phyloP scores from a whole-genome alignment of 2,329 filamentous ascomycete genomes.

The Arthrobotrys conoides region DNA sequence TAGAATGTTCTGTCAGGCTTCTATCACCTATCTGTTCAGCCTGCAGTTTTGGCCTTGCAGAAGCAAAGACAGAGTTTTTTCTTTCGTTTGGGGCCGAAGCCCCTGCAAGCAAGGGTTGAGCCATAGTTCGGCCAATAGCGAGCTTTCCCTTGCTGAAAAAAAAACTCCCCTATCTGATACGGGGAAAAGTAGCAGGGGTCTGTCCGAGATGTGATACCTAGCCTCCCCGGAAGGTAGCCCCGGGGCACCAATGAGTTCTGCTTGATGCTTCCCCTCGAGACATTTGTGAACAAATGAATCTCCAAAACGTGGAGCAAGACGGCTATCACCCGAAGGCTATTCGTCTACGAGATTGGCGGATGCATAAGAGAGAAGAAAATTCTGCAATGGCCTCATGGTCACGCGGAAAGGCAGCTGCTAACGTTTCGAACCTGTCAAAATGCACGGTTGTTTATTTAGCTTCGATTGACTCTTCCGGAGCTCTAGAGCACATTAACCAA shows the following conservation, averaged over 20 bases:
- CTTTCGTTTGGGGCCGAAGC: slow-evolving; percentile 57
- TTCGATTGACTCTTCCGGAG: slow-evolving; percentile 32
- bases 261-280: slow-evolving; percentile 10
- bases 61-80: slow-evolving; percentile 38
- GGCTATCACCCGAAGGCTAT: slow-evolving; percentile 52
- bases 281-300: slow-evolving; percentile 51
- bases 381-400: slow-evolving; percentile 54
- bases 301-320: slow-evolving; percentile 52
- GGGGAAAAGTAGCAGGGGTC: slow-evolving; percentile 45
- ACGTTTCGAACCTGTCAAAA: slow-evolving; percentile 53
- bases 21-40: slow-evolving; percentile 59
- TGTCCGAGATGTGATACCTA: slow-evolving; percentile 47
- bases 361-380: background rate
- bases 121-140: slow-evolving; percentile 43
- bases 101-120: slow-evolving; percentile 45
- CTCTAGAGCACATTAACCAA: slow-evolving; percentile 51
- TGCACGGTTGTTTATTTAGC: slow-evolving; percentile 41
- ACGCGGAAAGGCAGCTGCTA: slow-evolving; percentile 56
- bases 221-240: slow-evolving; percentile 40
- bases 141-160: slow-evolving; percentile 46
- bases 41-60: slow-evolving; percentile 46
- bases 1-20: slow-evolving; percentile 60
- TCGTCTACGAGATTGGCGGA: slow-evolving; percentile 29
- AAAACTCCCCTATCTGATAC: slow-evolving; percentile 61
- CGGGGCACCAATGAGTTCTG: slow-evolving; percentile 32